These are phyloP conservation scores for Xylaria hypoxylon DNA, from an alignment of 2,329 filamentous ascomycete species.

Conservation along the genomic window DNA sequence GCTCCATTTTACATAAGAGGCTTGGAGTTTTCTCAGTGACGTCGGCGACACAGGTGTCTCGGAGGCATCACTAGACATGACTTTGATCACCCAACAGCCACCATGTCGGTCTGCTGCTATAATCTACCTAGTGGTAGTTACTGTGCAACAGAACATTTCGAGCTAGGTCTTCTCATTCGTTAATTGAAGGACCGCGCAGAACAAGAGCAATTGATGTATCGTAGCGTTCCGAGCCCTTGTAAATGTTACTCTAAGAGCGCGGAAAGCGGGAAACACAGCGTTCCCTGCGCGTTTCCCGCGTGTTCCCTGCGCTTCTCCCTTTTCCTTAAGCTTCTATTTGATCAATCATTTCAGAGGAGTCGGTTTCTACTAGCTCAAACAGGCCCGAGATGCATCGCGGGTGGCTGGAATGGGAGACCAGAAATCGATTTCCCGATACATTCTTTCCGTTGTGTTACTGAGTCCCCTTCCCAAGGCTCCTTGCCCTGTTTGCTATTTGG, in stretches of 20 bases:
- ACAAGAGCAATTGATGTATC: conserved; percentile 12
- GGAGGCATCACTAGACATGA: conserved; percentile 31
- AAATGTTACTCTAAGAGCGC: conserved; percentile 1
- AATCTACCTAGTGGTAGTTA: conserved; percentile 1
- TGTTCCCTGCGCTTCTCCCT: conserved; percentile 14
- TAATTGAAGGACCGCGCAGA: background rate
- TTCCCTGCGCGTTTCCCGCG: background rate
- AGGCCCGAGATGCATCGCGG: conserved; percentile 44
- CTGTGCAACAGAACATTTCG: conserved; percentile 11
- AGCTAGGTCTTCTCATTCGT: background rate
- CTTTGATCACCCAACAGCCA: conserved; percentile 16
- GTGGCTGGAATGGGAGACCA: conserved; percentile 48
- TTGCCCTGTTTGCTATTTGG: conserved; percentile 31
- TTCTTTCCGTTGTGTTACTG: conserved; percentile 45
- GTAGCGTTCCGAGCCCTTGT: conserved; percentile 14
- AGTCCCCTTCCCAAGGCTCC: conserved; percentile 35
- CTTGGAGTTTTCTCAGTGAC: conserved; percentile 6
- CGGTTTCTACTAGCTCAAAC: conserved; percentile 36
- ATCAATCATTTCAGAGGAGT: conserved; percentile 40
- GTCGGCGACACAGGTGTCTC: conserved; percentile 33
- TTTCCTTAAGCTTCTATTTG: conserved; percentile 35
- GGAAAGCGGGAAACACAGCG: conserved; percentile 8
- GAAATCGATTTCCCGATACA: conserved; percentile 43
- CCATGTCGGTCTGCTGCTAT: conserved; percentile 4
- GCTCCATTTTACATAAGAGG: background rate